Percentiles rank a stretch among this genome's conserved stretches.
Conservation (phyloP, 2,329 filamentous ascomycete genomes). For the Aureobasidium musti region DNA sequence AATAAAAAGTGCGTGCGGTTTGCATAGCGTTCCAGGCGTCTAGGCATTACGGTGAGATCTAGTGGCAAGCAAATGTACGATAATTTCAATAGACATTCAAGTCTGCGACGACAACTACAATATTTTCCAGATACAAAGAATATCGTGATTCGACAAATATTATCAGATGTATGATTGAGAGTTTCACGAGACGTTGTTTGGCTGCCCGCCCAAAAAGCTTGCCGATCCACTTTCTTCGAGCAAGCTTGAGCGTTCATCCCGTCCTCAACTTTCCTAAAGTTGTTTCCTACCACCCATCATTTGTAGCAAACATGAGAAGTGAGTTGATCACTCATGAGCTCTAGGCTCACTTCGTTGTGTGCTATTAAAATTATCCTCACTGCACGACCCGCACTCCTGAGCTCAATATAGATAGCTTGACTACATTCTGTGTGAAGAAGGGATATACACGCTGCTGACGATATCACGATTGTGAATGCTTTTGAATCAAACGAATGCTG, state of each 20-base stretch:
- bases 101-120: not conserved
- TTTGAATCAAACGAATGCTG: not conserved
- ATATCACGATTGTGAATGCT: not conserved
- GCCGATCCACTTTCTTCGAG: not conserved
- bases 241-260: not conserved
- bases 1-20: slow-evolving; percentile 2
- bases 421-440: not conserved
- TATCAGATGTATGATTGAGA: not conserved
- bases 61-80: slow-evolving; percentile 26
- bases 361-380: not conserved
- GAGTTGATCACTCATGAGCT: not conserved
- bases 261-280: not conserved
- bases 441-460: no score
- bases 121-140: no score
- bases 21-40: slow-evolving; percentile 18
- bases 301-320: not conserved
- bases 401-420: not conserved
- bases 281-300: not conserved
- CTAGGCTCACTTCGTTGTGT: not conserved
- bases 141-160: not conserved
- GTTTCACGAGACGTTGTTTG: not conserved
- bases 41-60: slow-evolving; percentile 17
- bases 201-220: not conserved
- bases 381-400: not conserved
- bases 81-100: not conserved